Percentiles rank a stretch among this genome's conserved stretches.
Conservation (phyloP, 192 early-diverging fungal genomes). For the Radiomyces spectabilis region DNA sequence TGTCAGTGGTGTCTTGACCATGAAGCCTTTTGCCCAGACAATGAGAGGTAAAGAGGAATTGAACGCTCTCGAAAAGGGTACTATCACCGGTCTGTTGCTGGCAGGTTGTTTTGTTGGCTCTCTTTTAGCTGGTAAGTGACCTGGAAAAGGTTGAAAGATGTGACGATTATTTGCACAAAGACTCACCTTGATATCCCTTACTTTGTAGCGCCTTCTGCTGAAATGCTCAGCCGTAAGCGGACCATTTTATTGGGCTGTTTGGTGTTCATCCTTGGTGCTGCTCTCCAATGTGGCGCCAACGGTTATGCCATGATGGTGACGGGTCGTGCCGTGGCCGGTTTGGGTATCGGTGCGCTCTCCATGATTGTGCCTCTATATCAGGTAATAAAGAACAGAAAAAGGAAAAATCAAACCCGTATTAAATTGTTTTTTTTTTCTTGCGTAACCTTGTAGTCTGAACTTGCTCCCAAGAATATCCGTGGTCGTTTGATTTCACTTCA, state of each 20-base stretch:
- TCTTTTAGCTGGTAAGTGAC: slow-evolving; percentile 42
- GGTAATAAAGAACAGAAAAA: slow-evolving; percentile 2
- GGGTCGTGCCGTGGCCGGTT: slow-evolving; percentile 76
- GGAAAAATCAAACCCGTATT: too few species aligned
- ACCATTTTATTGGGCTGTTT: slow-evolving; percentile 59
- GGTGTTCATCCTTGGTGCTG: slow-evolving; percentile 69
- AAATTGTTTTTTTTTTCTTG: too few species aligned
- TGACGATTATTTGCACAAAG: neutral
- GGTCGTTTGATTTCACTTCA: slow-evolving; percentile 81
- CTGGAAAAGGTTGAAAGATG: neutral
- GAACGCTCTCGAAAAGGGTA: neutral
- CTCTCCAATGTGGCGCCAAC: slow-evolving; percentile 57
- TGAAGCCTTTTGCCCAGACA: slow-evolving; percentile 36
- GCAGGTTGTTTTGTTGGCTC: slow-evolving; percentile 72
- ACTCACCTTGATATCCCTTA: neutral
- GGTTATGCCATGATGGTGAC: slow-evolving; percentile 54
- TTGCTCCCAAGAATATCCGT: slow-evolving; percentile 73
- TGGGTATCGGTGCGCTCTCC: slow-evolving; percentile 27
- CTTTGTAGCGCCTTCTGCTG: slow-evolving; percentile 5
- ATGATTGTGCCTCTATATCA: slow-evolving; percentile 26
- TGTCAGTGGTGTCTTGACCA: slow-evolving; percentile 57
- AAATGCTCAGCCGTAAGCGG: slow-evolving; percentile 48
- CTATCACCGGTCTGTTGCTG: slow-evolving; percentile 54
- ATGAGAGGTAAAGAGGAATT: neutral
- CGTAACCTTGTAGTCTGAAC: too few species aligned